phyloP scores from a whole-genome alignment of 139 green algal genomes.

The Ulvella scutata region DNA sequence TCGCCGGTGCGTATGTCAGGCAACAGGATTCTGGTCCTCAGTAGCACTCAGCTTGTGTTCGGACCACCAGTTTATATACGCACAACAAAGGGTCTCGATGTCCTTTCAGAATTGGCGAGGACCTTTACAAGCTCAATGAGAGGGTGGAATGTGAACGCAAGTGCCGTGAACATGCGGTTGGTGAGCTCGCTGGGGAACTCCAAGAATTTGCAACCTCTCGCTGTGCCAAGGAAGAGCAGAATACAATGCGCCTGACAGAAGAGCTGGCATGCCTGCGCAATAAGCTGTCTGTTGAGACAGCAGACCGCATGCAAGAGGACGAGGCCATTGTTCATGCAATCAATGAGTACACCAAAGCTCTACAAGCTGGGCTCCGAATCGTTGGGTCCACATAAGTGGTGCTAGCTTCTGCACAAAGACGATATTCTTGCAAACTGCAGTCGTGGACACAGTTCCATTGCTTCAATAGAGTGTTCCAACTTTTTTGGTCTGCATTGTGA shows the following conservation, averaged over 20 bases:
- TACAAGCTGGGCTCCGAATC: constrained; percentile 10
- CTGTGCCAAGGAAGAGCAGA: not conserved
- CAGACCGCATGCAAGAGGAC: constrained; percentile 9
- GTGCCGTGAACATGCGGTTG: not conserved
- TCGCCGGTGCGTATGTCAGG: not conserved
- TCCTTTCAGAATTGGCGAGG: not conserved
- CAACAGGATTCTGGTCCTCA: too few relatives aligned
- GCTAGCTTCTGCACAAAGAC: too few relatives aligned
- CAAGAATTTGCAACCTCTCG: not conserved
- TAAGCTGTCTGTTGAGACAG: constrained; percentile 6
- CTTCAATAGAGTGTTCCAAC: too few relatives aligned
- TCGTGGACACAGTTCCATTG: too few relatives aligned
- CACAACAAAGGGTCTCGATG: too few relatives aligned
- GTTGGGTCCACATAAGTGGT: not conserved
- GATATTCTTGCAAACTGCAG: too few relatives aligned
- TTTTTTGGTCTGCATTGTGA: too few relatives aligned
- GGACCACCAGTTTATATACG: too few relatives aligned
- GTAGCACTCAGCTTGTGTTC: too few relatives aligned
- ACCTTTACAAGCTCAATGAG: not conserved
- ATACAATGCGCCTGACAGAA: not conserved
- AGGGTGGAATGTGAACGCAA: not conserved
- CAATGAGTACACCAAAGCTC: constrained; percentile 12
- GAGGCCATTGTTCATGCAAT: constrained; percentile 11
- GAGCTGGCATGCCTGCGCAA: constrained; percentile 9
- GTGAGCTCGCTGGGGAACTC: not conserved